Evolutionary conservation across 306 rosid species (phyloP).

Genomic region (Dryas octopetala): DNA sequence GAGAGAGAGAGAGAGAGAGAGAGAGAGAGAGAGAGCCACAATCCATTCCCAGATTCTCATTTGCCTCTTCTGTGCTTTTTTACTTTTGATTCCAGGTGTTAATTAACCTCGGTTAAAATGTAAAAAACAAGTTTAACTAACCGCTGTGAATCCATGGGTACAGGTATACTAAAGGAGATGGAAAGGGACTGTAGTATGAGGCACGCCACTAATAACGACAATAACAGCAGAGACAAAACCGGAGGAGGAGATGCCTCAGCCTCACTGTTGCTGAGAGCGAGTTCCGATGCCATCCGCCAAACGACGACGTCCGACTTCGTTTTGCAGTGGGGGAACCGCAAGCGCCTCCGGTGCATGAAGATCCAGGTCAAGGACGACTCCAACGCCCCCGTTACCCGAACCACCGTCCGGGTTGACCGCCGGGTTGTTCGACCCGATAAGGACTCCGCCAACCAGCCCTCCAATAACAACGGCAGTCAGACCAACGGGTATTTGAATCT

Average conservation of each 20-base stretch:
- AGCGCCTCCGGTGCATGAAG: constrained; percentile 90
- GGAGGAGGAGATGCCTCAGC: constrained; percentile 38
- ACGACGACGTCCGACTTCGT: constrained; percentile 66
- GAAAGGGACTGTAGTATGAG: constrained; percentile 51
- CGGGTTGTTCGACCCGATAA: constrained; percentile 70
- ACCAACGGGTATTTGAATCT: constrained; percentile 66
- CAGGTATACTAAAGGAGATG: constrained; percentile 53
- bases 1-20: background rate
- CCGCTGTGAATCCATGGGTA: constrained; percentile 28
- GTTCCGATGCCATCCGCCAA: constrained; percentile 45
- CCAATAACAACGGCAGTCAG: constrained; percentile 8
- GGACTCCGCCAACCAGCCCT: constrained; percentile 50
- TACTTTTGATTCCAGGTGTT: background rate
- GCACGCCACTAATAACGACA: constrained; percentile 29
- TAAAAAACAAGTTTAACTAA: constrained; percentile 20
- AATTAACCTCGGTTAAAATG: constrained; percentile 26
- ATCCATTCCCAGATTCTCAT: constrained; percentile 12
- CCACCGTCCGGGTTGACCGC: constrained; percentile 78
- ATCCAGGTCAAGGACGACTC: constrained; percentile 75
- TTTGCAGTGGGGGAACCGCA: constrained; percentile 90
- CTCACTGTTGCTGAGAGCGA: constrained; percentile 51
- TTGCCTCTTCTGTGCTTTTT: background rate
- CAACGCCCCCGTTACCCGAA: constrained; percentile 56
- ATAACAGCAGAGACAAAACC: constrained; percentile 44
- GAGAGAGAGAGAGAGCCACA: constrained; percentile 4